Conservation (phyloP, 2,329 filamentous ascomycete species). For the Corniculantispora saksenae region DNA sequence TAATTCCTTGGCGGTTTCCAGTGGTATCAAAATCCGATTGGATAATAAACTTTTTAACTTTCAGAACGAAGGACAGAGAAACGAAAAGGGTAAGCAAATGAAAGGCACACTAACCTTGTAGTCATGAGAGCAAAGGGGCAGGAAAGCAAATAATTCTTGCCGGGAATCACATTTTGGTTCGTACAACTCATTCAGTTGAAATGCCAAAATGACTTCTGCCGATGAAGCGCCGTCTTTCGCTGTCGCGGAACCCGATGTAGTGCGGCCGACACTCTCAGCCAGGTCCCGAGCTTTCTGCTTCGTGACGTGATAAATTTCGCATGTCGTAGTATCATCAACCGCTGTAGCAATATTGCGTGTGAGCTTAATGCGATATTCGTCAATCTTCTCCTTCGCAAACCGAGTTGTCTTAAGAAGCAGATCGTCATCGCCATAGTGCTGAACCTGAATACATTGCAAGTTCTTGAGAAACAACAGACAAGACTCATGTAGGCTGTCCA, state of each 20-base stretch:
- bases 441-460: constrained; percentile 34
- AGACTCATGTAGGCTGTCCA: constrained; percentile 39
- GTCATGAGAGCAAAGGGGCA: constrained; percentile 43
- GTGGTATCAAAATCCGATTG: constrained; percentile 52
- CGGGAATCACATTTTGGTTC: constrained; percentile 36
- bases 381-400: not conserved
- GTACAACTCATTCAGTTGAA: constrained; percentile 39
- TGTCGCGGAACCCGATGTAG: constrained; percentile 26
- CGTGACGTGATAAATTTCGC: constrained; percentile 30
- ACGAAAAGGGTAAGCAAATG: too few relatives aligned
- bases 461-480: constrained; percentile 47
- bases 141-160: constrained; percentile 48
- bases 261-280: constrained; percentile 37
- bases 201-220: constrained; percentile 46
- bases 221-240: constrained; percentile 25
- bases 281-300: constrained; percentile 31
- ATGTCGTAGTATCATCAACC: not conserved
- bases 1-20: constrained; percentile 46
- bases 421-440: constrained; percentile 27
- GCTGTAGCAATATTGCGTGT: not conserved
- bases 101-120: too few relatives aligned
- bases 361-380: constrained; percentile 3
- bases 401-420: not conserved
- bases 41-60: constrained; percentile 53
- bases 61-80: too few relatives aligned